Conservation (phyloP, 768 basidiomycete species). For the Neoboletus magnificus region DNA sequence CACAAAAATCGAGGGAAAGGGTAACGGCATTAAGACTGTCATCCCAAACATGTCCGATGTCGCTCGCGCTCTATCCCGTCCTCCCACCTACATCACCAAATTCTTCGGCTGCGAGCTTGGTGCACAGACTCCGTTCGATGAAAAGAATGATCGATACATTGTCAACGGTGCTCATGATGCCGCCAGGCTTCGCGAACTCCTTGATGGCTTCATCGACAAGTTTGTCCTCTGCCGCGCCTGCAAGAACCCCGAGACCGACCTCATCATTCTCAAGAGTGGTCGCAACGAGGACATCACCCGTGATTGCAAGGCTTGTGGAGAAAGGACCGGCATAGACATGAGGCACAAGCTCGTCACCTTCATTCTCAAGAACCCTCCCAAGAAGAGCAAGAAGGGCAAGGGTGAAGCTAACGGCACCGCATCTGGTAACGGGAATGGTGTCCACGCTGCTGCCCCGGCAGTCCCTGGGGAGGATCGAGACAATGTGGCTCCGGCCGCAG, state of each 20-base stretch:
- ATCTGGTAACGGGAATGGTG: constrained; percentile 47
- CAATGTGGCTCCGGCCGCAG: constrained; percentile 48
- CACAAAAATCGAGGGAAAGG: constrained; percentile 98
- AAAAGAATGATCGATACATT: constrained; percentile 96
- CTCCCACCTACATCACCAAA: constrained; percentile 95
- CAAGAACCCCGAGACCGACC: constrained; percentile 99
- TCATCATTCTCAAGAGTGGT: constrained; percentile 83
- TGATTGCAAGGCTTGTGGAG: constrained; percentile 98
- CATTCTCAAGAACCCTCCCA: constrained; percentile 96
- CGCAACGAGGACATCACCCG: constrained; percentile 81
- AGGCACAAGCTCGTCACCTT: constrained; percentile 94
- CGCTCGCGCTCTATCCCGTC: constrained; percentile 90
- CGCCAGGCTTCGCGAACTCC: constrained; percentile 86
- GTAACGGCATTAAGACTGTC: constrained; percentile 99
- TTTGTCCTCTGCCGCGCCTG: constrained; percentile 96
- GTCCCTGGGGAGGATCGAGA: constrained; percentile 41
- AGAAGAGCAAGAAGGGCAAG: constrained; percentile 56
- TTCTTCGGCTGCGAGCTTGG: constrained; percentile 99
- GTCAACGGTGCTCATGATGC: constrained; percentile 97
- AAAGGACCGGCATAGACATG: constrained; percentile 91
- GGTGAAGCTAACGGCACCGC: constrained; percentile 54
- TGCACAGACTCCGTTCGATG: constrained; percentile 94
- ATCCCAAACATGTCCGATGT: constrained; percentile 98
- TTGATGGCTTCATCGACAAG: constrained; percentile 97
- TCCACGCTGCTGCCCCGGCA: constrained; percentile 36